These are phyloP conservation scores for Arxiozyma heterogenica DNA, from an alignment of 1,139 yeast species.

Conservation along the genomic window DNA sequence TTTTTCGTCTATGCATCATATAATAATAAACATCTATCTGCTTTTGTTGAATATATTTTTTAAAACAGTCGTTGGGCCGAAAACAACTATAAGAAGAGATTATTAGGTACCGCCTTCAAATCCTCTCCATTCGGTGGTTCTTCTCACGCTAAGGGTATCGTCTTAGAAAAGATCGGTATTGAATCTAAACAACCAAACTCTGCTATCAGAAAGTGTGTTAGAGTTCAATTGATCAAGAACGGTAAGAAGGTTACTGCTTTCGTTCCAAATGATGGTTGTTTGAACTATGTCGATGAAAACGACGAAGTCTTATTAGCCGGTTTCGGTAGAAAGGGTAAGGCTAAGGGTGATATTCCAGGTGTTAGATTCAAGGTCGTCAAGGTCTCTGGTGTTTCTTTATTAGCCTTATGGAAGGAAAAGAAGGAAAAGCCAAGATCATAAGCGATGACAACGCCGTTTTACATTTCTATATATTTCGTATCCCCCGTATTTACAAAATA, in stretches of 20 bases:
- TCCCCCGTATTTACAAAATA: neutral
- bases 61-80: conserved; percentile 86
- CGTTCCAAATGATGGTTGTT: conserved; percentile 99
- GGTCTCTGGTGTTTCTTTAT: conserved; percentile 99
- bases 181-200: conserved; percentile 99
- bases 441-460: conserved; percentile 16
- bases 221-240: conserved; percentile 99
- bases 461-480: neutral
- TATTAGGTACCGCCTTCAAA: conserved; percentile 98
- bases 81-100: conserved; percentile 94
- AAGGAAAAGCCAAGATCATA: conserved; percentile 99
- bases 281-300: conserved; percentile 98
- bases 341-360: conserved; percentile 99
- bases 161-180: conserved; percentile 98
- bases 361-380: conserved; percentile 99
- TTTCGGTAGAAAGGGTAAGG: conserved; percentile 99
- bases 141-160: conserved; percentile 99
- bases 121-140: conserved; percentile 99
- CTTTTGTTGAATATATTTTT: neutral
- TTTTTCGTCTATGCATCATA: neutral
- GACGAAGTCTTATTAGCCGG: conserved; percentile 99
- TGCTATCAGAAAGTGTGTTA: conserved; percentile 99
- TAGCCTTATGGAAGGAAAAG: conserved; percentile 99
- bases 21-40: neutral
- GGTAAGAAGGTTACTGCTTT: conserved; percentile 99